Percentiles rank a stretch among this genome's conserved stretches.
Evolutionary conservation across 139 green algal genomes (phyloP).

Genomic region (Auxenochlorella pyrenoidosa): DNA sequence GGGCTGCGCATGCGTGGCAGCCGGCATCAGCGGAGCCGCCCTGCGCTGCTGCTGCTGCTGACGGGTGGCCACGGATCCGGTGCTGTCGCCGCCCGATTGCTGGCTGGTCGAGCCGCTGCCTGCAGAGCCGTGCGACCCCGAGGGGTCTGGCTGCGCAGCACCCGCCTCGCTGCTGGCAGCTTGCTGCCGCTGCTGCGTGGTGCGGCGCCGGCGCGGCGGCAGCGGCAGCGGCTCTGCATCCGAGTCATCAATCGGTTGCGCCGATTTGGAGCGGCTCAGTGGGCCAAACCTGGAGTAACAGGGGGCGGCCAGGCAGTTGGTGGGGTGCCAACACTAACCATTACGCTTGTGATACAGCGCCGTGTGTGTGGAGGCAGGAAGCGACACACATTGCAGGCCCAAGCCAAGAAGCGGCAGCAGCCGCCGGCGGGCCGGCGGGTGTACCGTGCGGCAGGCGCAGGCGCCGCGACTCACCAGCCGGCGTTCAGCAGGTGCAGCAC

Average conservation of each 20-base stretch:
- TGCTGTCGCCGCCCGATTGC: neutral
- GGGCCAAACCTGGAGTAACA: slow-evolving; percentile 1
- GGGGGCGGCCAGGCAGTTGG: neutral
- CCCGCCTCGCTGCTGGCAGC: neutral
- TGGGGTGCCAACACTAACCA: neutral
- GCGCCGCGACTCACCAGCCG: neutral
- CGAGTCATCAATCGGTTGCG: neutral
- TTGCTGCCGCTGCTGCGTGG: neutral
- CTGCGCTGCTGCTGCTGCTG: neutral
- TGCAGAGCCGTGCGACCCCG: neutral
- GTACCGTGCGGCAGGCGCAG: neutral
- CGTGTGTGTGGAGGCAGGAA: too few species aligned
- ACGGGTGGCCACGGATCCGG: too few species aligned
- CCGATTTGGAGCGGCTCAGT: slow-evolving; percentile 1
- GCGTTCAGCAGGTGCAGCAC: slow-evolving; percentile 16
- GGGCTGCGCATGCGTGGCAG: neutral
- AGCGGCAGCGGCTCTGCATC: neutral
- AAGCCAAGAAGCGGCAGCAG: neutral
- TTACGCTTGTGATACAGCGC: too few species aligned
- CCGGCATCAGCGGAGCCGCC: neutral
- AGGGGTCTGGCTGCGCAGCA: too few species aligned
- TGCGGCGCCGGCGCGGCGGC: neutral
- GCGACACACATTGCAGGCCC: neutral
- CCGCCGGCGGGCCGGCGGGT: neutral
- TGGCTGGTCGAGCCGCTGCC: neutral